phyloP scores from a whole-genome alignment of 805 yeast genomes.

The Kluyveromyces siamensis region DNA sequence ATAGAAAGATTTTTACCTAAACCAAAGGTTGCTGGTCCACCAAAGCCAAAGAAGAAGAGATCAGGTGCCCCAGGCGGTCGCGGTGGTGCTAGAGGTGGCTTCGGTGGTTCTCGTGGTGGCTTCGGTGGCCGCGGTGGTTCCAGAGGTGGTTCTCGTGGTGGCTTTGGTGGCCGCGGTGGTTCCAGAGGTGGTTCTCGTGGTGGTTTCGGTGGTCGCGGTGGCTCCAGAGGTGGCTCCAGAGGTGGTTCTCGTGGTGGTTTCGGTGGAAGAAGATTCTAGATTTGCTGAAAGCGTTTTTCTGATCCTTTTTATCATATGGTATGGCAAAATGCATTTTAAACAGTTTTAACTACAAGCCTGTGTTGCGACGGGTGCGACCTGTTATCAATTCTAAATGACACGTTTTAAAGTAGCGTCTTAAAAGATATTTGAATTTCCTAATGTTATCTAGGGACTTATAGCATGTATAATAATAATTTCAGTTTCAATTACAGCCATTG shows the following conservation, averaged over 20 bases:
- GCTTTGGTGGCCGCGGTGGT: conserved; percentile 32
- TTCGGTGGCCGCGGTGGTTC: conserved; percentile 39
- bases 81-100: conserved; percentile 37
- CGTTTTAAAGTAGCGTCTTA: not conserved
- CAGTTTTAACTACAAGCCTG: not conserved
- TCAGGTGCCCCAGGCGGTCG: conserved; percentile 47
- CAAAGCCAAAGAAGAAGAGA: conserved; percentile 63
- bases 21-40: conserved; percentile 82
- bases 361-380: not conserved
- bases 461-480: not conserved
- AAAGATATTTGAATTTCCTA: not conserved
- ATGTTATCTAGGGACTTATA: not conserved
- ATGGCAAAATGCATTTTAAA: not conserved
- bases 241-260: conserved; percentile 9
- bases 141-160: conserved; percentile 28
- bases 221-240: conserved; percentile 12
- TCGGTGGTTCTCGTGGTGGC: conserved; percentile 39
- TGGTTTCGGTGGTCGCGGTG: conserved; percentile 30
- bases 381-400: not conserved
- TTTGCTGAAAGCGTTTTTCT: conserved; percentile 7
- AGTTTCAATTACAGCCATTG: conserved; percentile 5
- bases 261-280: conserved; percentile 20
- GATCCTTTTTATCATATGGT: not conserved
- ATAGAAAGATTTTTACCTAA: conserved; percentile 95
- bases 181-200: conserved; percentile 32